These are phyloP conservation scores for Candida dubliniensis DNA, from an alignment of 1,139 yeast species.

Conservation along the genomic window DNA sequence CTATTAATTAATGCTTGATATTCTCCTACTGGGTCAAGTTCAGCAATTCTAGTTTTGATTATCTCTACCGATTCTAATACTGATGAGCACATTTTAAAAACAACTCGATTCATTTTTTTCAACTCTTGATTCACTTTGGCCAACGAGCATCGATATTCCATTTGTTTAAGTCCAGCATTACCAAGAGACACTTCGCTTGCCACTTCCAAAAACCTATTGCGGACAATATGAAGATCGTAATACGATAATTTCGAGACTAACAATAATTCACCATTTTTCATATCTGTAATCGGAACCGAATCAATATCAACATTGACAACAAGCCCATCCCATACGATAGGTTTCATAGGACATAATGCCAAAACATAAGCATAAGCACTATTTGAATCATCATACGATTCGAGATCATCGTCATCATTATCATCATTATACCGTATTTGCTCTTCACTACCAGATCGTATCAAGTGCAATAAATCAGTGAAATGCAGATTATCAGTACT, in stretches of 20 bases:
- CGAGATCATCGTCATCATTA: slow-evolving; percentile 17
- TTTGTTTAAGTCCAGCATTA: slow-evolving; percentile 36
- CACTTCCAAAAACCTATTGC: slow-evolving; percentile 50
- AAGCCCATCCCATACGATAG: slow-evolving; percentile 89
- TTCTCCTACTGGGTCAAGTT: slow-evolving; percentile 47
- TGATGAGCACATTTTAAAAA: slow-evolving; percentile 67
- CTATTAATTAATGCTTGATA: slow-evolving; percentile 78
- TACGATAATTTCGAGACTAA: slow-evolving; percentile 55
- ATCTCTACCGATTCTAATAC: slow-evolving; percentile 64
- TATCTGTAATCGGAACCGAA: slow-evolving; percentile 45
- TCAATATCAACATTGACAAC: slow-evolving; percentile 59
- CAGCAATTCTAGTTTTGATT: slow-evolving; percentile 47
- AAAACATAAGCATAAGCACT: slow-evolving; percentile 59
- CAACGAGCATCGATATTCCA: slow-evolving; percentile 70
- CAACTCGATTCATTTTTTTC: slow-evolving; percentile 62
- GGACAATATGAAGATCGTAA: slow-evolving; percentile 35
- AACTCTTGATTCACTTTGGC: slow-evolving; percentile 76
- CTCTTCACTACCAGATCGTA: slow-evolving; percentile 15
- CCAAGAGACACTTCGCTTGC: slow-evolving; percentile 53
- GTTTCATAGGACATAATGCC: slow-evolving; percentile 77
- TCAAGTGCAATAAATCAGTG: slow-evolving; percentile 29
- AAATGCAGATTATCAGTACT: slow-evolving; percentile 28
- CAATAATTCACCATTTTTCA: slow-evolving; percentile 69
- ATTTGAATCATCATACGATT: slow-evolving; percentile 18
- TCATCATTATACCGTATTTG: slow-evolving; percentile 7